phyloP scores from a whole-genome alignment of 2,329 filamentous ascomycete genomes.

The Tolypocladium amazonense region DNA sequence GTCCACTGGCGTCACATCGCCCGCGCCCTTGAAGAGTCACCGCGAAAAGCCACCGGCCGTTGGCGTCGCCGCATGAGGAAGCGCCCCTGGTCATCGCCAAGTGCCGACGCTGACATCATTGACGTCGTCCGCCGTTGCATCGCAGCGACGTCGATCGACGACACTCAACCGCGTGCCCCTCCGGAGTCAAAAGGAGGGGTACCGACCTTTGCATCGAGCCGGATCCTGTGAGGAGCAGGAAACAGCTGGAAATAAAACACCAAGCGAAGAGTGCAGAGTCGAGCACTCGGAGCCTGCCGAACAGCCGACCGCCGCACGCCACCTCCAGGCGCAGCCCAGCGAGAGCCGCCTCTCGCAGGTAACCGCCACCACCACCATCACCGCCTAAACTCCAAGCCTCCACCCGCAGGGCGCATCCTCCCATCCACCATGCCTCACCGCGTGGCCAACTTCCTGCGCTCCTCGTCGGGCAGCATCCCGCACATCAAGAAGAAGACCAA shows the following conservation, averaged over 20 bases:
- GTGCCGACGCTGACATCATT: background rate
- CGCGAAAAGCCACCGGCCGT: background rate
- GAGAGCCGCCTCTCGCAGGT: background rate
- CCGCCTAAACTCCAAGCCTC: no score
- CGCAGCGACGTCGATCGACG: background rate
- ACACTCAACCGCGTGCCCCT: background rate
- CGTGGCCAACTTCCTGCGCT: conserved; percentile 46
- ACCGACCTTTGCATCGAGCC: background rate
- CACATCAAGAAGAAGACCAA: conserved; percentile 30
- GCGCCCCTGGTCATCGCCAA: background rate
- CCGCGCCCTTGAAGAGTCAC: background rate
- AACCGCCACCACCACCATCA: background rate
- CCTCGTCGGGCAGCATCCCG: conserved; percentile 43
- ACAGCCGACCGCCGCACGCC: background rate
- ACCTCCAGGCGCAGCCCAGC: background rate
- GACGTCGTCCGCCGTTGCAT: background rate
- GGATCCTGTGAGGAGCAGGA: background rate
- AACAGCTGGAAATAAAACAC: background rate
- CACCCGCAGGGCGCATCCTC: background rate
- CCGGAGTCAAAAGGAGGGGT: background rate
- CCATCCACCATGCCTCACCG: conserved; percentile 41
- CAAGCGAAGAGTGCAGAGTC: background rate
- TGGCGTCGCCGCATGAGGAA: background rate
- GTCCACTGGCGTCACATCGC: background rate
- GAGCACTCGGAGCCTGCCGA: background rate